A percentile compares a stretch with the other conserved stretches of the same genome.
Conservation (phyloP, 2,329 filamentous ascomycete species). For the Apiospora phragmitis region DNA sequence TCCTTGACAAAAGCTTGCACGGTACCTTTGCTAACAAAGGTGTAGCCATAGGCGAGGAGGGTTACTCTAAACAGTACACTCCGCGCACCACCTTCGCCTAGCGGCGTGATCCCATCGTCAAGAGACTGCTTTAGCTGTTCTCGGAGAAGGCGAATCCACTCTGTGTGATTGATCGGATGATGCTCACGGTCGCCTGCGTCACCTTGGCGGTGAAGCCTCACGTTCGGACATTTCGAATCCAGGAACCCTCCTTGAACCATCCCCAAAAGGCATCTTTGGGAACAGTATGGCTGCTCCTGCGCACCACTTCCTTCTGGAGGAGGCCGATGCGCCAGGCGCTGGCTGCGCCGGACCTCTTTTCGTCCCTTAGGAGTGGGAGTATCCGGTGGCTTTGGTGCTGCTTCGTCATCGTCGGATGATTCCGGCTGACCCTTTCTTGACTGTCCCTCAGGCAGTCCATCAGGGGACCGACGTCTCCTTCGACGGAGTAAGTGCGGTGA, state of each 20-base stretch:
- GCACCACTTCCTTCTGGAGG: not conserved
- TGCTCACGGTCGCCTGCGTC: not conserved
- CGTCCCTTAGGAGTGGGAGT: slow-evolving; percentile 14
- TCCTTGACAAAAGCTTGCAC: slow-evolving; percentile 6
- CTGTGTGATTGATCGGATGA: not conserved
- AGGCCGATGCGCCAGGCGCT: slow-evolving; percentile 1
- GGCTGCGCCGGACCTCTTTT: too few species aligned
- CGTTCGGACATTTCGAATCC: not conserved
- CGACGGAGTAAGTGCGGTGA: slow-evolving; percentile 25
- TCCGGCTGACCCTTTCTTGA: not conserved
- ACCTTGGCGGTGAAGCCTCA: not conserved
- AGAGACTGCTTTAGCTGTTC: not conserved
- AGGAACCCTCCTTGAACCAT: not conserved
- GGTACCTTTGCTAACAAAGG: not conserved
- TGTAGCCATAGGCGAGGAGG: not conserved
- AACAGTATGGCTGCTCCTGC: slow-evolving; percentile 13
- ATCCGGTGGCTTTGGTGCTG: slow-evolving; percentile 14
- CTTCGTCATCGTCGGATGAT: slow-evolving; percentile 17
- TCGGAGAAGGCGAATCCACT: slow-evolving; percentile 1
- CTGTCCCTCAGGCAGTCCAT: not conserved
- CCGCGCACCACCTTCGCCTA: not conserved
- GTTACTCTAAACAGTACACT: not conserved
- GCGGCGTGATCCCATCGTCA: not conserved
- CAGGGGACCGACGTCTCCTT: not conserved
- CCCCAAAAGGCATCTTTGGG: not conserved